These are phyloP conservation scores for Leccinum subgranulosum DNA, from an alignment of 768 basidiomycete species.

Conservation along the genomic window DNA sequence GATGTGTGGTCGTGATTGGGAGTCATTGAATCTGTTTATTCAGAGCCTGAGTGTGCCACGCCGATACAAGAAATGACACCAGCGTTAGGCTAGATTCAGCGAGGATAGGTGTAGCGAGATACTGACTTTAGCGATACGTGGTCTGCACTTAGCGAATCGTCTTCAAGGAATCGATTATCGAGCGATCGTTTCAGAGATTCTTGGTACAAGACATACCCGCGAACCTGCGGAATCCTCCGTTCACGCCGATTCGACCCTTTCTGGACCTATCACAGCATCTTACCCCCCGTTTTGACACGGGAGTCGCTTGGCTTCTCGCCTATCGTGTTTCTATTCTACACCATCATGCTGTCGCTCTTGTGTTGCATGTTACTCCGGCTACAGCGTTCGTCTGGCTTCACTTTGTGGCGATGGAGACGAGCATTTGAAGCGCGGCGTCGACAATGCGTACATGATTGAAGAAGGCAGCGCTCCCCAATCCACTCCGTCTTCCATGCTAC, in stretches of 20 bases:
- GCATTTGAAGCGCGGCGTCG: constrained; percentile 33
- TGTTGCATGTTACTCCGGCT: constrained; percentile 51
- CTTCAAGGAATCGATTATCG: too few relatives aligned
- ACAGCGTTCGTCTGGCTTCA: constrained; percentile 50
- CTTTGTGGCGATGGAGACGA: constrained; percentile 43
- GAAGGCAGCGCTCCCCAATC: constrained; percentile 33
- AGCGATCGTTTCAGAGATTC: too few relatives aligned
- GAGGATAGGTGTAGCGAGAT: too few relatives aligned
- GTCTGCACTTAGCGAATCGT: too few relatives aligned
- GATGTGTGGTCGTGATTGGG: too few relatives aligned
- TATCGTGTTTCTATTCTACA: constrained; percentile 57
- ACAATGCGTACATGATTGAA: constrained; percentile 43
- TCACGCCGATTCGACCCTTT: constrained; percentile 64
- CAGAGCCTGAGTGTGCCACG: too few relatives aligned
- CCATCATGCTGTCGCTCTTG: constrained; percentile 41
- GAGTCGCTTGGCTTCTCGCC: constrained; percentile 72
- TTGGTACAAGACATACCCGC: constrained; percentile 63
- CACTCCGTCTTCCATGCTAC: constrained; percentile 17
- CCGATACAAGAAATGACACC: constrained; percentile 20
- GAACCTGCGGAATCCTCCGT: constrained; percentile 43
- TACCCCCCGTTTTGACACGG: constrained; percentile 60
- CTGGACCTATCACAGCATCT: constrained; percentile 63
- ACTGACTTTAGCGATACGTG: too few relatives aligned
- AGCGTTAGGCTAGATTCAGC: constrained; percentile 9
- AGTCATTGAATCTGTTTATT: too few relatives aligned